Conservation (phyloP, 306 rosid species). For the Morella rubra region DNA sequence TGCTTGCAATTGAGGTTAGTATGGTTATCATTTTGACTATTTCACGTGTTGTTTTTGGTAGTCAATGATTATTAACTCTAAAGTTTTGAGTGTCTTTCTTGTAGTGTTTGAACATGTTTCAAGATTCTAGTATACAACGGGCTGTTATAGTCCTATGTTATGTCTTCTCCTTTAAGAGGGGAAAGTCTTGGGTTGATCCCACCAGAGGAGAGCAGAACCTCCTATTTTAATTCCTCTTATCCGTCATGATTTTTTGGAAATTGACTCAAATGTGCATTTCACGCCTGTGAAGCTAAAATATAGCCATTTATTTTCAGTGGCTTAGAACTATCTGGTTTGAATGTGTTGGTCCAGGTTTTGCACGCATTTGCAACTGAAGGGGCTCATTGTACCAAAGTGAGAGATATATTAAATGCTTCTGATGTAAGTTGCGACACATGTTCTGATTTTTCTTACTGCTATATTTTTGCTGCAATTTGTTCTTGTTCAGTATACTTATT, state of each 20-base stretch:
- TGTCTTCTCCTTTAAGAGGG: background rate
- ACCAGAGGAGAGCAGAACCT: background rate
- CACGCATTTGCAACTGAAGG: conserved; percentile 99
- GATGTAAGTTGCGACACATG: conserved; percentile 56
- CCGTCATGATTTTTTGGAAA: background rate
- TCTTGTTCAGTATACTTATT: background rate
- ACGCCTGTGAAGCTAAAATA: conserved; percentile 2
- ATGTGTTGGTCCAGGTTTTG: conserved; percentile 67
- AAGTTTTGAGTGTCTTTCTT: background rate
- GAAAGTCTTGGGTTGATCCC: background rate
- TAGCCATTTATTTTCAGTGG: conserved; percentile 11
- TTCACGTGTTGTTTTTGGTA: conserved; percentile 7
- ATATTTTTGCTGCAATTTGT: background rate
- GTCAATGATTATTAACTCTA: conserved; percentile 2
- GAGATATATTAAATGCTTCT: conserved; percentile 80
- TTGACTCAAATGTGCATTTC: too few species aligned
- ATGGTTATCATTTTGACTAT: conserved; percentile 3
- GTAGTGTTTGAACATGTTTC: background rate
- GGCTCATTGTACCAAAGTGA: conserved; percentile 95
- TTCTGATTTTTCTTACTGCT: background rate
- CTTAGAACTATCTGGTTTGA: conserved; percentile 21
- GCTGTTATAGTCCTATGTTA: background rate
- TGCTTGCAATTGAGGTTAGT: conserved; percentile 95
- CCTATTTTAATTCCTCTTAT: background rate
- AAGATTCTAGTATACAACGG: background rate